A percentile compares a stretch with the other conserved stretches of the same genome.
Conservation (phyloP, 2,329 filamentous ascomycete species). For the Ceratocystis albifundus region DNA sequence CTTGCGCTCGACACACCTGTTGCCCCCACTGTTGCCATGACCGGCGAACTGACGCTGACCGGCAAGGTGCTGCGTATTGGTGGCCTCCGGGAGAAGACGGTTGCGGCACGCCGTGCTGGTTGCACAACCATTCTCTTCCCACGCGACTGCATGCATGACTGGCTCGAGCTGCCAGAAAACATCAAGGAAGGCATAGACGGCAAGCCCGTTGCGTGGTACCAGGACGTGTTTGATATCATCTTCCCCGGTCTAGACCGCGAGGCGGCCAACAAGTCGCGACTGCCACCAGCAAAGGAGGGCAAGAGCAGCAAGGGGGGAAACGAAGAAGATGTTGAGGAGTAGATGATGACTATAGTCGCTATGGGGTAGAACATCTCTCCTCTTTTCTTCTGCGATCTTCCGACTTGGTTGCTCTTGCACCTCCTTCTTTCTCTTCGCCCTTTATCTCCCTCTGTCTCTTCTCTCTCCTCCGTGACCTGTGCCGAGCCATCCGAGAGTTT, state of each 20-base stretch:
- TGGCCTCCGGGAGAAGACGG: conserved; percentile 90
- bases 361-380: neutral
- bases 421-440: conserved; percentile 4
- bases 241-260: conserved; percentile 70
- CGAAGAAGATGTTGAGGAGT: conserved; percentile 30
- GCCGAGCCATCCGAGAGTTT: neutral
- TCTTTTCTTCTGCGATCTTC: too few species aligned
- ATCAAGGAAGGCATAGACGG: conserved; percentile 96
- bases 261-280: conserved; percentile 52
- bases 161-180: conserved; percentile 96
- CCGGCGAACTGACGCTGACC: conserved; percentile 89
- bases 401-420: too few species aligned
- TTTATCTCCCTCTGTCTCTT: conserved; percentile 19
- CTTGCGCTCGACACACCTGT: conserved; percentile 69
- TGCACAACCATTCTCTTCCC: conserved; percentile 93
- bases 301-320: conserved; percentile 33
- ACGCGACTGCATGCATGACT: conserved; percentile 88
- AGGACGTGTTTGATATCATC: conserved; percentile 81
- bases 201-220: conserved; percentile 84
- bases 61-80: conserved; percentile 94
- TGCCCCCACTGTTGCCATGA: conserved; percentile 88
- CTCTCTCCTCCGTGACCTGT: neutral
- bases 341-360: neutral
- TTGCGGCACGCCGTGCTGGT: conserved; percentile 82
- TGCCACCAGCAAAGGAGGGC: conserved; percentile 37